phyloP scores from a whole-genome alignment of 345 rosid species.

The Linum tenue region DNA sequence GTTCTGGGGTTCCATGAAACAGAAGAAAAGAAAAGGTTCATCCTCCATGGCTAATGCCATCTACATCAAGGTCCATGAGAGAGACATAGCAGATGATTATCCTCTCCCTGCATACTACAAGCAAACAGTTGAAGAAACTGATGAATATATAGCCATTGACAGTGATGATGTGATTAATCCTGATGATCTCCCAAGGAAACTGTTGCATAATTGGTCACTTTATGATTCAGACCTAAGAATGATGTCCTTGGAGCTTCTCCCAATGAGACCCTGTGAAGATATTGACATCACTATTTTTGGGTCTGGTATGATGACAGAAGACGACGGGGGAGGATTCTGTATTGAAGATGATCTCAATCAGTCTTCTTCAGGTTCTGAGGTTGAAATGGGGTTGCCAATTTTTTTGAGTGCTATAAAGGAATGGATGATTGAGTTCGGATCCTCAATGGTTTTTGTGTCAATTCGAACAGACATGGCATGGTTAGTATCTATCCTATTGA shows the following conservation, averaged over 20 bases:
- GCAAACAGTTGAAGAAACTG: constrained; percentile 46
- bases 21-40: constrained; percentile 34
- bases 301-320: constrained; percentile 56
- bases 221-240: constrained; percentile 64
- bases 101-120: constrained; percentile 77
- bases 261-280: constrained; percentile 62
- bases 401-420: constrained; percentile 67
- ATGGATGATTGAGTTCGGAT: constrained; percentile 80
- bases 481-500: constrained; percentile 28
- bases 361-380: constrained; percentile 31
- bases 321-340: constrained; percentile 52
- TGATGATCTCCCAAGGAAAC: constrained; percentile 49
- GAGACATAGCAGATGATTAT: constrained; percentile 74
- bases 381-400: constrained; percentile 38
- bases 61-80: constrained; percentile 73
- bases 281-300: constrained; percentile 71
- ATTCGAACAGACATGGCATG: constrained; percentile 75
- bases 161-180: constrained; percentile 28
- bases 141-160: constrained; percentile 48
- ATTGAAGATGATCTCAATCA: constrained; percentile 35
- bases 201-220: constrained; percentile 80
- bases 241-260: constrained; percentile 74
- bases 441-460: constrained; percentile 47
- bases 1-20: constrained; percentile 47
- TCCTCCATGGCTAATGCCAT: constrained; percentile 35